Evolutionary conservation across 1,284 basidiomycete species (phyloP).

Genomic region (Sporisorium reilianum): DNA sequence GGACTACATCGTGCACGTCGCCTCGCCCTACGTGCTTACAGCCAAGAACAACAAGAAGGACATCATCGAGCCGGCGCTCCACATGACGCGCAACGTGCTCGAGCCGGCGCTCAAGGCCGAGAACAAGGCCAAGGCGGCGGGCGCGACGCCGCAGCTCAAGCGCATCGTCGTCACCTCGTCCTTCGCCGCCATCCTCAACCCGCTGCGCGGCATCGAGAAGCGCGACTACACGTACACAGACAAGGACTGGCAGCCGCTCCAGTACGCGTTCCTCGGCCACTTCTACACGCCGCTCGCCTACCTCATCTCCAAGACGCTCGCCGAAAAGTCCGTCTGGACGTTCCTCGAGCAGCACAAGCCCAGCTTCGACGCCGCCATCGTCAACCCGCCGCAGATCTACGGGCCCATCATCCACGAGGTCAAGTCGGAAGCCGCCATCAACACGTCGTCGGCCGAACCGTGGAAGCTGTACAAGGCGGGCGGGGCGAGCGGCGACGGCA

Average conservation of each 20-base stretch:
- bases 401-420: slow-evolving; percentile 54
- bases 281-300: slow-evolving; percentile 61
- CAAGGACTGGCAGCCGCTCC: slow-evolving; percentile 47
- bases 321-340: slow-evolving; percentile 68
- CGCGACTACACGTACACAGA: slow-evolving; percentile 48
- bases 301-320: slow-evolving; percentile 68
- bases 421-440: slow-evolving; percentile 39
- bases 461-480: slow-evolving; percentile 51
- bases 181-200: slow-evolving; percentile 44
- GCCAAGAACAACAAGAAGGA: slow-evolving; percentile 40
- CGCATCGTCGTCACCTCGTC: slow-evolving; percentile 50
- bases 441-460: slow-evolving; percentile 32
- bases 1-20: slow-evolving; percentile 49
- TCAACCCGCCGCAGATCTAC: slow-evolving; percentile 58
- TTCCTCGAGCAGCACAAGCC: slow-evolving; percentile 65
- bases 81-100: slow-evolving; percentile 50
- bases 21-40: slow-evolving; percentile 40
- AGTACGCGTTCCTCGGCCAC: slow-evolving; percentile 23
- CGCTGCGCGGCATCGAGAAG: slow-evolving; percentile 43
- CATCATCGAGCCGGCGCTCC: slow-evolving; percentile 44
- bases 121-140: slow-evolving; percentile 22
- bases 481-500: slow-evolving; percentile 35
- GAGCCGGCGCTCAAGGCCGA: slow-evolving; percentile 42
- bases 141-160: slow-evolving; percentile 26
- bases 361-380: slow-evolving; percentile 43